Evolutionary conservation across 1,284 basidiomycete species (phyloP).

Genomic region (Hortiboletus rubellus): DNA sequence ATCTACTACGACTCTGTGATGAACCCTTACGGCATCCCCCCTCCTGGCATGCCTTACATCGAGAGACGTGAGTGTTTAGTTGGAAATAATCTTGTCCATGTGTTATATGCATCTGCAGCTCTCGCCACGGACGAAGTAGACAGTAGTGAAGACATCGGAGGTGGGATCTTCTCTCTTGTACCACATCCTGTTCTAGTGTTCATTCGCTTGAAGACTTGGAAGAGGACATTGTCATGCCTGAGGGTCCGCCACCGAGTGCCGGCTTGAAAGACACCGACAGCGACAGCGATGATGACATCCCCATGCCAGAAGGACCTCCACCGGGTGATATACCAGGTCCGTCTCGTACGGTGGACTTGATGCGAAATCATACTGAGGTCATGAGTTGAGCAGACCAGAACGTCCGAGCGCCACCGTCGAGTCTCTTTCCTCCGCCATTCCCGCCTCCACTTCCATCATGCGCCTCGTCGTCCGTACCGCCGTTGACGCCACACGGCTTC

Average conservation of each 20-base stretch:
- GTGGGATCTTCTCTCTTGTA: constrained; percentile 33
- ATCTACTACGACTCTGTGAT: constrained; percentile 91
- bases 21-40: constrained; percentile 94
- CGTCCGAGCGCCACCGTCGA: constrained; percentile 15
- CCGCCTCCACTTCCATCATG: constrained; percentile 25
- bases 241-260: constrained; percentile 62
- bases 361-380: constrained; percentile 10
- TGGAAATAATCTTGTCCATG: constrained; percentile 4
- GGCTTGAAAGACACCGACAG: constrained; percentile 40
- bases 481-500: constrained; percentile 23
- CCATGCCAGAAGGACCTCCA: constrained; percentile 82
- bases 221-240: constrained; percentile 69
- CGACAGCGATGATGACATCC: constrained; percentile 76
- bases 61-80: constrained; percentile 69
- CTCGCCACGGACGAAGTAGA: constrained; percentile 61
- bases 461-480: constrained; percentile 30
- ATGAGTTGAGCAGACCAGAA: constrained; percentile 18
- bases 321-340: constrained; percentile 41
- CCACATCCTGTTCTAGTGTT: not conserved
- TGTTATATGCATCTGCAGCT: constrained; percentile 40
- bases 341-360: constrained; percentile 7
- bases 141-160: constrained; percentile 55
- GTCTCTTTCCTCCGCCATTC: constrained; percentile 10
- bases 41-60: constrained; percentile 93
- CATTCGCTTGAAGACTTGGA: constrained; percentile 38